phyloP scores from a whole-genome alignment of 2,329 filamentous ascomycete species.

The Cordyceps cicadae region DNA sequence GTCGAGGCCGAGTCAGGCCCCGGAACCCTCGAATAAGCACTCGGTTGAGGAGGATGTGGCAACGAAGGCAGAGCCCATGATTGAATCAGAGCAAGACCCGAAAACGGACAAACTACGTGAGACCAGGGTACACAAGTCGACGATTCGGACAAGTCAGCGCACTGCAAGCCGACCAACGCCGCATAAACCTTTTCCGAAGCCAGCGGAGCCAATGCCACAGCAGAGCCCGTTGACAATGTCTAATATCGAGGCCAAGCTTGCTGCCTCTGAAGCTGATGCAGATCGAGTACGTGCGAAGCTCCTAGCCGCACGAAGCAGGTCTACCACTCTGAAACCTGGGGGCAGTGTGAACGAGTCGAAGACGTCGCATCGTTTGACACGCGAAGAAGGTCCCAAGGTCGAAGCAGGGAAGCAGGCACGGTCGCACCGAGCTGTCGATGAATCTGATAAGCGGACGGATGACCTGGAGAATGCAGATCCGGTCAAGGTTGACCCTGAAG shows the following conservation, averaged over 20 bases:
- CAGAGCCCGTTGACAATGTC: slow-evolving; percentile 54
- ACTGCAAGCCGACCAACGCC: slow-evolving; percentile 21
- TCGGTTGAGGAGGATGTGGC: background rate
- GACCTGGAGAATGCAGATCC: slow-evolving; percentile 26
- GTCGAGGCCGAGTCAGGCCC: background rate
- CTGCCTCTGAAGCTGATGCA: slow-evolving; percentile 56
- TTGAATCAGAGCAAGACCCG: background rate
- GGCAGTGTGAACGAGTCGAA: slow-evolving; percentile 9
- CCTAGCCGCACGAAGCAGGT: slow-evolving; percentile 35
- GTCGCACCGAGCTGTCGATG: background rate
- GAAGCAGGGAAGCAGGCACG: slow-evolving; percentile 7
- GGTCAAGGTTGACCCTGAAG: slow-evolving; percentile 24
- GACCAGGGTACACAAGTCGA: background rate
- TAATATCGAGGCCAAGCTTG: slow-evolving; percentile 54
- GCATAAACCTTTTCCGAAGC: slow-evolving; percentile 17
- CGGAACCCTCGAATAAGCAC: background rate
- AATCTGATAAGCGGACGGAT: slow-evolving; percentile 4
- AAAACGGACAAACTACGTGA: background rate
- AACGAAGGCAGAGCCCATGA: background rate
- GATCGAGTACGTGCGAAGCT: slow-evolving; percentile 56
- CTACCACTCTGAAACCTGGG: slow-evolving; percentile 16
- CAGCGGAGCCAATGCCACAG: slow-evolving; percentile 31
- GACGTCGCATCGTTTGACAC: background rate
- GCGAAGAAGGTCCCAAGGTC: background rate
- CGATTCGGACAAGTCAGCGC: background rate